Evolutionary conservation across 106 monocot genomes (phyloP), one percentile per base, ranked within the genome.

Genomic region (Dactylorhiza incarnata): DNA sequence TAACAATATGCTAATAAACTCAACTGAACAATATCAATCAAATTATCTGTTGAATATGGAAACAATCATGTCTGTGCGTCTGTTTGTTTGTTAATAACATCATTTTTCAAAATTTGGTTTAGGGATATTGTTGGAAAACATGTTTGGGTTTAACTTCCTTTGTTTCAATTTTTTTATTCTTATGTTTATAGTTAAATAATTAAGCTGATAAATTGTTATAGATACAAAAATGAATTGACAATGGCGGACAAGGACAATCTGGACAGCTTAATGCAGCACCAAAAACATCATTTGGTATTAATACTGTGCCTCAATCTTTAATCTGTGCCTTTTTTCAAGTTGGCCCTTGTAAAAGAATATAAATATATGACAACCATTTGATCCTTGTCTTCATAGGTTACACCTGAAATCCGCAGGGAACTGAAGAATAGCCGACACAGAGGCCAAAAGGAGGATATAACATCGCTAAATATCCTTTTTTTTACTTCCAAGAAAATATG

Each of bases 401-500:
- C 97, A n/a, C 97, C 97, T 26, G 97, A 99, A 83, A 94, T 99
- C 24, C 82, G 82, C 24, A 81, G 97, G 81, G 97, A 99, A 74
- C 83, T 99, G 3, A 86, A 87, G 69, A 85, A 77, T 45, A 99
- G 97, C 79, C 82, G 76, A 51, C 89, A 84, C 52, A 87, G 94
- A 11, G 97, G 97, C 5, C 89, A 91, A 67, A 93, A 90, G 73
- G 91, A 82, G 7, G 95, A 87, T 76, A 20, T 66, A 6, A 85
- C 86, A 84, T 83, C 81, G 19, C 87, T 82, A 45, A 80, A 97
- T 97, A 94, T 97, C 97, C 94, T 97, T 91, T 68, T 48, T 49
- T 10, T n/a, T 45, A 24, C 6, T 46, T 10, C 9, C 9, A 20
- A 11, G 26, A 26, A 29, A 16, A 45, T 25, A 13, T 10, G 14